Base-by-base conservation (phyloP, 2,329 filamentous ascomycete genomes). In the Metarhizium album region DNA sequence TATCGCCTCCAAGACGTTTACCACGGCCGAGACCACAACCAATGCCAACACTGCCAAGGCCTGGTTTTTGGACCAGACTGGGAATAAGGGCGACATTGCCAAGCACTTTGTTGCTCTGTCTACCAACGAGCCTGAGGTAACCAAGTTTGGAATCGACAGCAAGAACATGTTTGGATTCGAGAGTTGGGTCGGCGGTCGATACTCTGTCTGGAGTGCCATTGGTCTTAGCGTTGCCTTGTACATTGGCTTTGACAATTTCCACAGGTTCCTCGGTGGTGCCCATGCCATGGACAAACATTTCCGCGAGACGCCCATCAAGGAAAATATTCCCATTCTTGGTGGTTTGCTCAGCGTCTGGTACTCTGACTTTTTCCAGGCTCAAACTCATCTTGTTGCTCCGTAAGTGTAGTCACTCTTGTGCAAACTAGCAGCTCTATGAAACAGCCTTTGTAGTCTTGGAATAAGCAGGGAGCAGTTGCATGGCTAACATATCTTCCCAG, bases 131-230 rank as follows among this genome's bases (percentile, higher is more conserved):
- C 69, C 75, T 49, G 91, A 97, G 75, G 93, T 98, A 55, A 90
- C 87, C 73, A 97, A 97, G 78, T 98, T 98, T 64, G 93, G 93
- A 58, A 98, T 98, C 64, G 91, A 97, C 74, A 85, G 84, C 73
- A 91, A 91, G 80, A 98, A 97, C 80, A 98, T 98, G 93, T 98
- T 98, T 66, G 90, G 90, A 62, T 98, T 98, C 68, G 90, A 91
- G 72, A 94, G 87, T 72, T 98, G 93, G 93, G 91, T 97, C 48
- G 93, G 93, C 68, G 93, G 93, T 52, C 87, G 93, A 54, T 98
- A 98, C 81, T 95, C 90, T 54, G 93, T 98, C 59, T 98, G 93
- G 93, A 95, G 90, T 60, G 93, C 93, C 68, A 98, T 98, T 65
- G 93, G 93, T 60, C 76, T 98, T 55, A 95, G 89, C 57, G 90